A percentile compares a stretch with the other conserved stretches of the same genome.
phyloP scores from a whole-genome alignment of 2,329 filamentous ascomycete species.

The Hypoxylon rubiginosum region DNA sequence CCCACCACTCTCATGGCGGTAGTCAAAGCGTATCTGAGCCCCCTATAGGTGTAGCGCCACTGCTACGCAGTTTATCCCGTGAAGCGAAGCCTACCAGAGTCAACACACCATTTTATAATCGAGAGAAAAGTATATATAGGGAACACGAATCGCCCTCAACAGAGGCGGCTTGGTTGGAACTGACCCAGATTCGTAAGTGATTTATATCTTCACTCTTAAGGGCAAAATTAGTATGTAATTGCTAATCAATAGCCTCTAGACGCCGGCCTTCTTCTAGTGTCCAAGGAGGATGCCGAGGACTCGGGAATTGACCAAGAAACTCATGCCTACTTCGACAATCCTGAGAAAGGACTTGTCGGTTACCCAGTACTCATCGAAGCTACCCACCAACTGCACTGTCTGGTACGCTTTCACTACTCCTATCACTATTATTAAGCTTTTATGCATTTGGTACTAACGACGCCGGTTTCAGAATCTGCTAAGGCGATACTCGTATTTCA shows the following conservation, averaged over 20 bases:
- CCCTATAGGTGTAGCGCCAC: constrained; percentile 26
- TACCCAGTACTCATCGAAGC: constrained; percentile 36
- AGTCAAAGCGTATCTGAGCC: constrained; percentile 13
- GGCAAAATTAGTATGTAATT: not conserved
- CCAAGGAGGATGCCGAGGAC: constrained; percentile 24
- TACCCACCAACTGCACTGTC: constrained; percentile 37
- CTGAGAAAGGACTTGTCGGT: constrained; percentile 35
- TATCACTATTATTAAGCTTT: too few relatives aligned
- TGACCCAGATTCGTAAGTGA: constrained; percentile 33
- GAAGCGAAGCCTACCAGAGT: constrained; percentile 15
- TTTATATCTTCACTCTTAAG: not conserved
- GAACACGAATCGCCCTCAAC: constrained; percentile 25
- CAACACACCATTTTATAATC: constrained; percentile 34
- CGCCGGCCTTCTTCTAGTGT: constrained; percentile 30
- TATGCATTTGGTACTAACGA: not conserved
- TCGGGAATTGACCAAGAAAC: constrained; percentile 28
- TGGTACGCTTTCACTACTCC: constrained; percentile 4
- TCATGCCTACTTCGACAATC: constrained; percentile 37
- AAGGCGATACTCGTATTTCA: constrained; percentile 35
- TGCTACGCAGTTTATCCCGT: constrained; percentile 2
- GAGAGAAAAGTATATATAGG: constrained; percentile 28
- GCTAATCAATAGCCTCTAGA: constrained; percentile 4
- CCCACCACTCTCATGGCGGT: not conserved
- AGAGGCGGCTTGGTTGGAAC: constrained; percentile 32
- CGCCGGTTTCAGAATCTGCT: constrained; percentile 17